Percentiles rank a stretch among this genome's conserved stretches.
These are phyloP conservation scores for Sclerospora graminicola DNA, from an alignment of 352 stramenopile species.

Conservation along the genomic window DNA sequence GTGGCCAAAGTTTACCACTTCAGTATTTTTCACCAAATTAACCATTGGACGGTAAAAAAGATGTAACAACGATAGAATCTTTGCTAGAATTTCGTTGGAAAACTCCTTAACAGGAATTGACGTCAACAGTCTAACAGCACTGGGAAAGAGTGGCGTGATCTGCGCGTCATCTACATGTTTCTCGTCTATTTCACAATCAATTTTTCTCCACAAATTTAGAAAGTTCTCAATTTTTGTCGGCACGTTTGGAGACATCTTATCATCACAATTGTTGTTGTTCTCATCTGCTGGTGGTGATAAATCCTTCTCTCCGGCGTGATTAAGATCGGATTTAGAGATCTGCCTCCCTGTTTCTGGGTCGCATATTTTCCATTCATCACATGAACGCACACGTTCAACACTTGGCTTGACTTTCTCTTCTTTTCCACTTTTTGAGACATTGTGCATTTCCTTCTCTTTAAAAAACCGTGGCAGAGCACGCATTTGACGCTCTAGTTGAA, in stretches of 20 bases:
- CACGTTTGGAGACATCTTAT: no score
- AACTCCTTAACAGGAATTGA: conserved; percentile 10
- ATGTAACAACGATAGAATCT: conserved; percentile 17
- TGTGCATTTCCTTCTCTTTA: conserved; percentile 32
- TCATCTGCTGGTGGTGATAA: background rate
- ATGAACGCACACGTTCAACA: conserved; percentile 55
- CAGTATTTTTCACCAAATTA: conserved; percentile 15
- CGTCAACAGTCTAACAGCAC: conserved; percentile 13
- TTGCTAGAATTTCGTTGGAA: conserved; percentile 3
- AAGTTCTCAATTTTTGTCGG: conserved; percentile 19
- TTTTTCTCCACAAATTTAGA: conserved; percentile 13
- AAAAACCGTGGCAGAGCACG: conserved; percentile 59
- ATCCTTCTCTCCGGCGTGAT: background rate
- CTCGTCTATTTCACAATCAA: conserved; percentile 17
- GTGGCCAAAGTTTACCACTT: background rate
- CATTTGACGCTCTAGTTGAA: conserved; percentile 50
- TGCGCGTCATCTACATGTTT: conserved; percentile 14
- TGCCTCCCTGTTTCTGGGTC: conserved; percentile 60
- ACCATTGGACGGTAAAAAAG: conserved; percentile 18
- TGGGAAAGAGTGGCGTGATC: conserved; percentile 17
- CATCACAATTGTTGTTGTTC: conserved; percentile 7
- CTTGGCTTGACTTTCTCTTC: conserved; percentile 43
- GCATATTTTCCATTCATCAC: conserved; percentile 82
- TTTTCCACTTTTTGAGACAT: conserved; percentile 4
- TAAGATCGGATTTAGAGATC: conserved; percentile 6